Conservation (phyloP, 1,284 basidiomycete species). For the Rhizoctonia solani region DNA sequence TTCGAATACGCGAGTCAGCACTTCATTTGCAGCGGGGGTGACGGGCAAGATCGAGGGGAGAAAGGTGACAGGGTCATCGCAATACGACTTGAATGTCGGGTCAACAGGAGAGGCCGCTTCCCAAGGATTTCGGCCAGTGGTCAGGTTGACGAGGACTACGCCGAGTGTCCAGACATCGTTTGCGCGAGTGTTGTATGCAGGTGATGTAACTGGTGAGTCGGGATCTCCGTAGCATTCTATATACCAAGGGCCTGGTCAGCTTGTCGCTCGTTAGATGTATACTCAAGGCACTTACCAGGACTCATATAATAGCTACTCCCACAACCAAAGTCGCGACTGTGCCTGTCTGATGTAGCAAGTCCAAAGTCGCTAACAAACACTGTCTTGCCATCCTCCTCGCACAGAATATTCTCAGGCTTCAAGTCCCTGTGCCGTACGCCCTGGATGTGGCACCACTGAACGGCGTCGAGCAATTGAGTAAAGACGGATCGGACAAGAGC, state of each 20-base stretch:
- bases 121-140: conserved; percentile 91
- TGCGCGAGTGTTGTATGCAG: conserved; percentile 66
- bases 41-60: conserved; percentile 35
- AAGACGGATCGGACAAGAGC: conserved; percentile 27
- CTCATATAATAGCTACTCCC: conserved; percentile 98
- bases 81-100: conserved; percentile 50
- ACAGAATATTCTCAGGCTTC: conserved; percentile 97
- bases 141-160: conserved; percentile 91
- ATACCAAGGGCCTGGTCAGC: neutral
- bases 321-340: conserved; percentile 90
- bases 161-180: conserved; percentile 95
- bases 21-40: conserved; percentile 32
- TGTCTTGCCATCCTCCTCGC: conserved; percentile 63
- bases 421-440: conserved; percentile 95
- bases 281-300: conserved; percentile 62
- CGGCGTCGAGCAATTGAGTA: conserved; percentile 35
- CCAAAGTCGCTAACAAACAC: conserved; percentile 96
- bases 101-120: conserved; percentile 72
- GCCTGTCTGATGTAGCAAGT: conserved; percentile 87
- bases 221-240: conserved; percentile 12
- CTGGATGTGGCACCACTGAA: conserved; percentile 35
- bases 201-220: conserved; percentile 43
- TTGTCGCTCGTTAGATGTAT: neutral
- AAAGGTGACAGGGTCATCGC: conserved; percentile 30
- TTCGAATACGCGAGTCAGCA: conserved; percentile 35